Conservation (phyloP, 2,329 filamentous ascomycete genomes). For the Trichophyton schoenleinii region DNA sequence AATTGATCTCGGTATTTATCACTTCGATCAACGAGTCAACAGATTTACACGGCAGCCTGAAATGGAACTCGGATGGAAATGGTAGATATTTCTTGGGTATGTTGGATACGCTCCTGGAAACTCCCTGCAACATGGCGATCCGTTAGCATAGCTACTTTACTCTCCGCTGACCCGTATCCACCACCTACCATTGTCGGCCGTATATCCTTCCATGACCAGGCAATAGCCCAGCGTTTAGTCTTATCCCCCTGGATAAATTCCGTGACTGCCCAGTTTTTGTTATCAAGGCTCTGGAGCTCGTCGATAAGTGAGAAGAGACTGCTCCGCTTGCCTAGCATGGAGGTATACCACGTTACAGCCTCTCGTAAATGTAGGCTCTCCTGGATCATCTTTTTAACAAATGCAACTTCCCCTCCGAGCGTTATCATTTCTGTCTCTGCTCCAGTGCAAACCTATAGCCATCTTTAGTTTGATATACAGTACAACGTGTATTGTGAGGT, state of each 20-base stretch:
- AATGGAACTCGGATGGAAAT: constrained; percentile 39
- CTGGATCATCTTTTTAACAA: constrained; percentile 56
- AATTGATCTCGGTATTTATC: constrained; percentile 39
- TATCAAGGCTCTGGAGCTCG: constrained; percentile 41
- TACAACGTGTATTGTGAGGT: neutral
- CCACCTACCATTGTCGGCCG: constrained; percentile 46
- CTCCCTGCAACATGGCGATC: constrained; percentile 13
- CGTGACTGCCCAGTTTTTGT: constrained; percentile 71
- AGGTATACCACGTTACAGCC: constrained; percentile 73
- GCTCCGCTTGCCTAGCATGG: constrained; percentile 78
- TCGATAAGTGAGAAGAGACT: constrained; percentile 50
- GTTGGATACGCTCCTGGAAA: constrained; percentile 29
- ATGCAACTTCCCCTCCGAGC: constrained; percentile 61
- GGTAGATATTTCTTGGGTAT: constrained; percentile 42
- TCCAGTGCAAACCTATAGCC: constrained; percentile 50
- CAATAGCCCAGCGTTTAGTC: constrained; percentile 77
- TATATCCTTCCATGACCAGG: constrained; percentile 65
- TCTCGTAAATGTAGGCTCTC: constrained; percentile 52
- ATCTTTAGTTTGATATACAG: constrained; percentile 5
- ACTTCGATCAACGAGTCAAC: constrained; percentile 24
- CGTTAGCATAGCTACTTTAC: constrained; percentile 13
- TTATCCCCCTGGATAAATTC: constrained; percentile 65
- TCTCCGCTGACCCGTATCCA: constrained; percentile 16
- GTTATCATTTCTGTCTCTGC: constrained; percentile 76
- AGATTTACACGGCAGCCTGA: constrained; percentile 22